Base-by-base conservation (phyloP, 2,329 filamentous ascomycete genomes). In the Aspergillus sp. region DNA sequence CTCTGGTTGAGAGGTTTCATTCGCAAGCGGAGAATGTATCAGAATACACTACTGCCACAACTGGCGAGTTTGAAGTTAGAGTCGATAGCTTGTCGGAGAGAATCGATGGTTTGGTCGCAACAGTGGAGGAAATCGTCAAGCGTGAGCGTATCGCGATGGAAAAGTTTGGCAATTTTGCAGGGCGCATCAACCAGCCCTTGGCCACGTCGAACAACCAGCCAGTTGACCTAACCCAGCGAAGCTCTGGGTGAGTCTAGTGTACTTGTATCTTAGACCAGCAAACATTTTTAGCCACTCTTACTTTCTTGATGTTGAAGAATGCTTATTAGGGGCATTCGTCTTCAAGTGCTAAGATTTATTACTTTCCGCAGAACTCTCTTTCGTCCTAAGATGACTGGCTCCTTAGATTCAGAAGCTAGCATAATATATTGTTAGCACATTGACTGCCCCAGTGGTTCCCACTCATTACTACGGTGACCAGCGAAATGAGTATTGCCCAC, bases 101-200 rank as follows among this genome's bases (percentile, higher is more conserved):
- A 30, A 51, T 51, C 34, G 49, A 51, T 51, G 49, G 49, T n/a
- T 15, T 51, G 49, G 49, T 51, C 31, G 28, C 15, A 19, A 51
- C 28, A 19, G 49, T 51, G 30, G 49, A n/a, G 49, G 49, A 51
- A 34, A 51, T 51, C 23, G 49, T 51, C 17, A 51, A 51, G n/a
- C 49, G 49, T 51, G 49, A 51, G 28, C 49, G 49, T 51, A 51
- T 51, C 31, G 49, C 28, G 8, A 51, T 51, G 49, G 49, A 51
- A 30, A 51, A 51, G 49, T 51, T 51, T 34, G 49, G 49, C n/a
- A 51, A 34, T 19, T 51, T 51, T 51, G 49, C 49, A 34, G 49
- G 49, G 49, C 28, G 28, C 9, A 34, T 51, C n/a, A 11, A 19
- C 19, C 19, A 34, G 49, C 49, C 49, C n/a, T n/a, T n/a, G n/a